Evolutionary conservation across 306 rosid species (phyloP), one percentile per base, ranked within the genome.

Genomic region (Pachyrhizus erosus): DNA sequence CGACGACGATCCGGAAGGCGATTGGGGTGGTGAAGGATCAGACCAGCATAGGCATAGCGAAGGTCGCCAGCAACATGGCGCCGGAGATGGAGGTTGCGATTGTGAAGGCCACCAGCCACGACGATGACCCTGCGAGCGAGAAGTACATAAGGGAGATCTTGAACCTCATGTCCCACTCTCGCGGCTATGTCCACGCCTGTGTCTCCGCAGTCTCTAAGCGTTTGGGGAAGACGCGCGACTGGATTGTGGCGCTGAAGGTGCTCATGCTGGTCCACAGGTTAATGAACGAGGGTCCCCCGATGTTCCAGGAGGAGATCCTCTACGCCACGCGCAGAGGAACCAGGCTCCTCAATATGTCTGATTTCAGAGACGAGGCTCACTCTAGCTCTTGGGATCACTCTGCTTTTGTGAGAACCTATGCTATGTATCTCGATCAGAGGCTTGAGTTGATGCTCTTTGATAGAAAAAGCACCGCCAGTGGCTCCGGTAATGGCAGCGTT

Each of bases 321-420:
- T 92, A 91, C 78, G 94, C 98, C 9, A 96, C 99, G 1, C 84
- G 99, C 9, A 88, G 97, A 29, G 99, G 99, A 6, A 85, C 99
- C 1, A 86, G 97, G 91, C 97, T 96, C 9, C 87, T 96, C 43
- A 96, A 96, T 70, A 85, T 96, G 87, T 87, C 97, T 0, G 98
- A 96, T 68, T 96, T 93, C 84, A 92, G 92, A 69, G 99, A 96
- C 43, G 99, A 96, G 84, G 99, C 98, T 70, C 99, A 96, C 86
- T 92, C 99, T 2, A 92, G 89, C 88, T 93, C 99, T 1, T 96
- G 99, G 99, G 99, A 96, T 78, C 96, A 92, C 84, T 93, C 99
- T 0, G 94, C 98, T 58, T 96, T 92, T 9, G 96, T 96, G 1
- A 84, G 98, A 83, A 92, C 99, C 18, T 96, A 90, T 54, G 94